These are phyloP conservation scores for Lodderomyces jiufengensis DNA, from an alignment of 1,139 yeast genomes.

Conservation along the genomic window DNA sequence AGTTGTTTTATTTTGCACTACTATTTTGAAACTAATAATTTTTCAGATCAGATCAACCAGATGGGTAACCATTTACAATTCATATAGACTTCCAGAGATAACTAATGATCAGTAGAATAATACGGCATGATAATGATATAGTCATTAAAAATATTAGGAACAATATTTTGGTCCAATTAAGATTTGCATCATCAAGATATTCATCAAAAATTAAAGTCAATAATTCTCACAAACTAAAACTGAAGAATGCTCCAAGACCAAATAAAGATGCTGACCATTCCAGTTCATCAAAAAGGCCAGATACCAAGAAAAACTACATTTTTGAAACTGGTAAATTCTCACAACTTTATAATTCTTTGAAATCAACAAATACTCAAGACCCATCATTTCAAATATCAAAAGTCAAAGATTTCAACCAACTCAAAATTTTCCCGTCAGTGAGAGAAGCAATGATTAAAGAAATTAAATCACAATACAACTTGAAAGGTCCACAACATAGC, in stretches of 20 bases:
- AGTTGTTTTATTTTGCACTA: no score
- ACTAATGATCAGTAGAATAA: background rate
- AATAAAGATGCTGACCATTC: background rate
- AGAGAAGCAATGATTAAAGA: slow-evolving; percentile 61
- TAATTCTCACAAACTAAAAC: background rate
- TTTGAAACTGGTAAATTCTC: slow-evolving; percentile 24
- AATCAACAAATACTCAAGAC: slow-evolving; percentile 13
- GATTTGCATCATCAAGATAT: slow-evolving; percentile 5
- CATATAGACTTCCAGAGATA: no score
- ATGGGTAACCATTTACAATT: no score
- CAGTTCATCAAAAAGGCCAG: background rate
- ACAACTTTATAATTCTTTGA: slow-evolving; percentile 21
- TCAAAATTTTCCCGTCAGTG: slow-evolving; percentile 65
- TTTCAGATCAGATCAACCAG: no score
- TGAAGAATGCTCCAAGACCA: background rate
- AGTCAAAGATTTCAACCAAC: slow-evolving; percentile 58
- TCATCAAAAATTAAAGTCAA: slow-evolving; percentile 1
- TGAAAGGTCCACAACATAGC: slow-evolving; percentile 33
- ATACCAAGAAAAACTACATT: slow-evolving; percentile 2
- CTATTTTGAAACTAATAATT: no score
- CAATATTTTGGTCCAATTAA: background rate
- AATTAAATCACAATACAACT: slow-evolving; percentile 47
- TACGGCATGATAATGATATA: background rate
- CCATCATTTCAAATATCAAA: slow-evolving; percentile 18
- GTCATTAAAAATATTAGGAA: no score